phyloP scores from a whole-genome alignment of 768 basidiomycete genomes.

The Phlebiopsis flavidoalba region DNA sequence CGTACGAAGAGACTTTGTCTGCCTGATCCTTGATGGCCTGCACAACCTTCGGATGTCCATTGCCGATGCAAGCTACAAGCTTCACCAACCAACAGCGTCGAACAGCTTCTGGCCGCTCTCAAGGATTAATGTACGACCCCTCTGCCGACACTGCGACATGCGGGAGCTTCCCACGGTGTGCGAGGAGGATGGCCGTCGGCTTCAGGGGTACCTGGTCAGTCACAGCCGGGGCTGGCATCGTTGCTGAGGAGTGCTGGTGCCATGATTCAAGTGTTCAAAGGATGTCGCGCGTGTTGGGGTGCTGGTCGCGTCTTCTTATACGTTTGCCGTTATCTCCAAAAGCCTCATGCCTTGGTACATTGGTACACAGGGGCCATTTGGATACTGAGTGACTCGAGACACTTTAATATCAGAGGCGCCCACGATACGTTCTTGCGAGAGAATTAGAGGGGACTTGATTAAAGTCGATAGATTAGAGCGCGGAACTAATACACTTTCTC shows the following conservation, averaged over 20 bases:
- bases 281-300: background rate
- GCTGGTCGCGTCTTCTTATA: background rate
- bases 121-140: conserved; percentile 68
- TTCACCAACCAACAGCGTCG: conserved; percentile 82
- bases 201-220: conserved; percentile 6
- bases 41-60: conserved; percentile 64
- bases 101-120: conserved; percentile 65
- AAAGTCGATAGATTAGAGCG: background rate
- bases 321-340: conserved; percentile 1
- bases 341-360: background rate
- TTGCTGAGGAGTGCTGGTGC: conserved; percentile 11
- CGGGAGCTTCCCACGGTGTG: conserved; percentile 70
- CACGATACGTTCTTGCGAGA: background rate
- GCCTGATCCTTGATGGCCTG: conserved; percentile 76
- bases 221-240: background rate
- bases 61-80: conserved; percentile 79
- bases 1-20: conserved; percentile 72
- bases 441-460: too few relatives aligned
- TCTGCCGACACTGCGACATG: conserved; percentile 57
- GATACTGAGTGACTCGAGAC: background rate
- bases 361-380: background rate
- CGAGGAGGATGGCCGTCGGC: conserved; percentile 31
- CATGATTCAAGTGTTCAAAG: background rate
- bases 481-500: background rate
- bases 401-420: background rate